phyloP scores from a whole-genome alignment of 2,329 filamentous ascomycete genomes.

The Xylariomycetidae sp. region DNA sequence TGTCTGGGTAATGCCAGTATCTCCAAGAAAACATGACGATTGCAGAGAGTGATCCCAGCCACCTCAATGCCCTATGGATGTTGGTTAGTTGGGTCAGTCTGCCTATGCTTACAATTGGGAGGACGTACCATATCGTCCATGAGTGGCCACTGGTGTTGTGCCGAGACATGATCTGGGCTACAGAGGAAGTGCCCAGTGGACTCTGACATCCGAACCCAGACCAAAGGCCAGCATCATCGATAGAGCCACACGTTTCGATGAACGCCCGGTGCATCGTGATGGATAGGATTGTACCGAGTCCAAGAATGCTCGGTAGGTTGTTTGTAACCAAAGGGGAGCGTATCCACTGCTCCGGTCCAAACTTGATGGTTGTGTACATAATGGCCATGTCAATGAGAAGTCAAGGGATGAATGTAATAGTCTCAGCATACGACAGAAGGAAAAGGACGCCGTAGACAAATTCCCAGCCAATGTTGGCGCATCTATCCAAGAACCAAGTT shows the following conservation, averaged over 20 bases:
- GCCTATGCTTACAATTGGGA: neutral
- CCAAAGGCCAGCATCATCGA: constrained; percentile 1
- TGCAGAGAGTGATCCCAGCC: neutral
- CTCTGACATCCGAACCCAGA: constrained; percentile 3
- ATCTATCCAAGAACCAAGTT: too few species aligned
- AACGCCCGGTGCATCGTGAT: too few species aligned
- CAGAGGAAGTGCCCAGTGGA: neutral
- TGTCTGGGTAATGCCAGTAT: constrained; percentile 1
- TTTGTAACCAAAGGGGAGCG: too few species aligned
- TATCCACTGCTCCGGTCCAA: constrained; percentile 1
- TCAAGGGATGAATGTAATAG: neutral
- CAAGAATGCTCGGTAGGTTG: too few species aligned
- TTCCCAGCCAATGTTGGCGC: constrained; percentile 3
- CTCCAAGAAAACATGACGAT: constrained; percentile 1
- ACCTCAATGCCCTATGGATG: constrained; percentile 1
- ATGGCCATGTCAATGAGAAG: constrained; percentile 1
- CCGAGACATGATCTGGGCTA: constrained; percentile 1
- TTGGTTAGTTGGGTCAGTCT: neutral
- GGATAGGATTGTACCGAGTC: too few species aligned
- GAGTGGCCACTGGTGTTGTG: constrained; percentile 1
- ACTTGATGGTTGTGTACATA: constrained; percentile 1
- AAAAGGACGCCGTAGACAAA: constrained; percentile 1
- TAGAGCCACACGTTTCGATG: neutral
- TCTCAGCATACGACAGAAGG: constrained; percentile 1
- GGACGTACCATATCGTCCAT: constrained; percentile 1